Evolutionary conservation across 225 moss, liverwort and hornwort genomes (phyloP).

Genomic region (Bryoerythrophyllum caledonicum): DNA sequence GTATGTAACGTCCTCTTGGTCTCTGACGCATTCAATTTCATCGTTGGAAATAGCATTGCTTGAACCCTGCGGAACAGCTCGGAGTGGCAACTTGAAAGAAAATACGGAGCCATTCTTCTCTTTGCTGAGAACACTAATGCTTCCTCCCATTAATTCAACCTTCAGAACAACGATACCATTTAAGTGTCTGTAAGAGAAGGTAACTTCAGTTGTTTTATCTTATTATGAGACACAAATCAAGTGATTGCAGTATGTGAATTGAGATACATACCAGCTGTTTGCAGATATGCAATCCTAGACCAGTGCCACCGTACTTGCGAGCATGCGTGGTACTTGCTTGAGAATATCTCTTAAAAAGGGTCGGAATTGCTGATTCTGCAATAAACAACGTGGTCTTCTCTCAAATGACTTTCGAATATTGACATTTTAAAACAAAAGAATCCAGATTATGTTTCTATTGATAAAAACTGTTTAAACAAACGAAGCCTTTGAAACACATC

Average conservation of each 20-base stretch:
- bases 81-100: conserved; percentile 43
- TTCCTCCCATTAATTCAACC: conserved; percentile 53
- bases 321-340: conserved; percentile 75
- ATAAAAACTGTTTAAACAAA: neutral
- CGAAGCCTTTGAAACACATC: neutral
- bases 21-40: conserved; percentile 10
- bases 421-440: neutral
- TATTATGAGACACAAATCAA: neutral
- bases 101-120: conserved; percentile 38
- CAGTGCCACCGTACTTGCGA: conserved; percentile 76
- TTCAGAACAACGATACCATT: conserved; percentile 20
- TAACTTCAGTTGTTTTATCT: neutral
- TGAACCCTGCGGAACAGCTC: conserved; percentile 24
- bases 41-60: conserved; percentile 22
- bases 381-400: neutral
- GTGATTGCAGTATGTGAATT: neutral
- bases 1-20: conserved; percentile 10
- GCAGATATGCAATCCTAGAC: conserved; percentile 79
- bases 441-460: neutral
- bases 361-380: conserved; percentile 47
- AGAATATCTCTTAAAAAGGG: conserved; percentile 65
- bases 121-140: conserved; percentile 36
- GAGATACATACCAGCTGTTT: conserved; percentile 66
- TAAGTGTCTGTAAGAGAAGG: neutral
- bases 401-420: neutral